Percentiles rank a stretch among this genome's conserved stretches.
These are phyloP conservation scores for Asterophora parasitica DNA, from an alignment of 768 basidiomycete genomes.

Conservation along the genomic window DNA sequence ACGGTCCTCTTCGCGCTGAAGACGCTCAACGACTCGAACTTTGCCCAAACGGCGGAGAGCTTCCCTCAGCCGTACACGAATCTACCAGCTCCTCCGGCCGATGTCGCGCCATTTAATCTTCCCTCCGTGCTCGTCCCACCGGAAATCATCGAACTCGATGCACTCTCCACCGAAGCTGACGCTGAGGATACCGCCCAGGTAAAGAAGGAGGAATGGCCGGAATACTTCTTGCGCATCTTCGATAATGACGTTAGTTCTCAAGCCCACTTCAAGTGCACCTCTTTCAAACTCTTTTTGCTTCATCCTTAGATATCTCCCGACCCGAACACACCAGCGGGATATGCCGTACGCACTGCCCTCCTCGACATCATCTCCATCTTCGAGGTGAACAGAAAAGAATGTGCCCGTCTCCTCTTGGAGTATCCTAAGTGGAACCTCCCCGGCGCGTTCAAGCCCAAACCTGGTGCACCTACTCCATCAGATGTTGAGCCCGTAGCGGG, in stretches of 20 bases:
- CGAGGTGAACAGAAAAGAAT: conserved; percentile 95
- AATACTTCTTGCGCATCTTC: conserved; percentile 65
- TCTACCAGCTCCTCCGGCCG: conserved; percentile 34
- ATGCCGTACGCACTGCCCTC: conserved; percentile 69
- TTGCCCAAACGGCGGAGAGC: conserved; percentile 49
- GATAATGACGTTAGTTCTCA: conserved; percentile 43
- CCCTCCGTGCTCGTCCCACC: conserved; percentile 84
- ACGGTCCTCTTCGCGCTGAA: conserved; percentile 59
- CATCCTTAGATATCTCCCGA: conserved; percentile 66
- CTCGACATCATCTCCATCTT: conserved; percentile 83
- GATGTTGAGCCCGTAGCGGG: conserved; percentile 47
- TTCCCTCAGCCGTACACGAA: conserved; percentile 64
- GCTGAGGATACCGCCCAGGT: conserved; percentile 66
- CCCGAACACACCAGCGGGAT: conserved; percentile 69
- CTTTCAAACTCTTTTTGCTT: conserved; percentile 1
- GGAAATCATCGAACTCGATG: conserved; percentile 79
- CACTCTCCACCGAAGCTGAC: conserved; percentile 60
- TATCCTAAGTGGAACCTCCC: conserved; percentile 78
- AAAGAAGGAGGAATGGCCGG: conserved; percentile 82
- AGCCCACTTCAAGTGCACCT: neutral
- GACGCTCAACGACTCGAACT: conserved; percentile 56
- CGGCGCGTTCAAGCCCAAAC: conserved; percentile 82
- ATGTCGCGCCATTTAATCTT: conserved; percentile 54
- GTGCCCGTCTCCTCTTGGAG: conserved; percentile 80
- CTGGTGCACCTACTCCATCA: conserved; percentile 44